Evolutionary conservation across 2,329 filamentous ascomycete genomes (phyloP).

Genomic region (Aspergillus eucalypticola): DNA sequence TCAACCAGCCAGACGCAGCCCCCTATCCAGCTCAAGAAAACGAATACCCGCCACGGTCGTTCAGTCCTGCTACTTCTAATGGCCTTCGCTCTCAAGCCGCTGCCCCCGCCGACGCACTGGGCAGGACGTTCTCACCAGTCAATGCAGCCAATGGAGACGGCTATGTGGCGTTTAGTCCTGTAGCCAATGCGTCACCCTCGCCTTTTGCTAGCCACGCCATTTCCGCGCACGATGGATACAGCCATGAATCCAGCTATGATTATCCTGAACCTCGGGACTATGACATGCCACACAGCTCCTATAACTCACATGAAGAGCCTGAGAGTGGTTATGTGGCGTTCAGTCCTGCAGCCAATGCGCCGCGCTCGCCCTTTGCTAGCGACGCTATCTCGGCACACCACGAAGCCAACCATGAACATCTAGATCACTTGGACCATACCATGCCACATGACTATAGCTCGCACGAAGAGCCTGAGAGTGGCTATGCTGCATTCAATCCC

Average conservation of each 20-base stretch:
- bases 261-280: too few relatives aligned
- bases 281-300: too few relatives aligned
- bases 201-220: too few relatives aligned
- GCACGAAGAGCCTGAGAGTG: neutral
- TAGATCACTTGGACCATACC: too few relatives aligned
- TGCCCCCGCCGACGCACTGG: constrained; percentile 18
- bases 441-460: too few relatives aligned
- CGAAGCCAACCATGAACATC: too few relatives aligned
- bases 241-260: too few relatives aligned
- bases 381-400: too few relatives aligned
- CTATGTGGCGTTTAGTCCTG: constrained; percentile 1
- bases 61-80: constrained; percentile 16
- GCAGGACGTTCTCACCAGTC: constrained; percentile 20
- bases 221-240: too few relatives aligned
- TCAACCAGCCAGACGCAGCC: constrained; percentile 4
- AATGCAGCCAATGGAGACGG: neutral
- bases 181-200: too few relatives aligned
- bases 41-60: constrained; percentile 20
- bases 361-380: too few relatives aligned
- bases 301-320: too few relatives aligned
- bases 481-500: constrained; percentile 23
- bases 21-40: constrained; percentile 13
- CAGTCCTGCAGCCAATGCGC: neutral
- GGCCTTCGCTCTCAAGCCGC: constrained; percentile 14
- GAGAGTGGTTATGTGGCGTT: neutral